Conservation (phyloP, 345 rosid genomes). For the Eucalyptus erythrocorys region DNA sequence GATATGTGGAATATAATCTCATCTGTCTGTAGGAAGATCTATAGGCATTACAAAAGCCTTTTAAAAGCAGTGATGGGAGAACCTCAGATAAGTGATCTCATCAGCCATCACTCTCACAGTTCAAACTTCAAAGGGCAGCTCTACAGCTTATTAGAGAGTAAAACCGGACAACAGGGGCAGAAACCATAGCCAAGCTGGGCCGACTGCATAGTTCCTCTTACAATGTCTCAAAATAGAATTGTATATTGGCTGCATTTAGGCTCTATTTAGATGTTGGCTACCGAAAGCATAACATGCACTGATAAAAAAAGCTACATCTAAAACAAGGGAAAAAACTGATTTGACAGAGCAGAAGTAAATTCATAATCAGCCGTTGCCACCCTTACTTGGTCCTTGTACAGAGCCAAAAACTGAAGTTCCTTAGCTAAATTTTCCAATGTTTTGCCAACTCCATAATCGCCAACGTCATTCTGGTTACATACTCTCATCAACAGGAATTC, state of each 20-base stretch:
- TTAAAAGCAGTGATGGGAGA: neutral
- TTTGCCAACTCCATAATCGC: neutral
- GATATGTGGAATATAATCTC: neutral
- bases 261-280: neutral
- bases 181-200: neutral
- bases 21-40: neutral
- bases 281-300: neutral
- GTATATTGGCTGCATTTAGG: neutral
- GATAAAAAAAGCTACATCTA: neutral
- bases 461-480: neutral
- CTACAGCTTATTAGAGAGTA: neutral
- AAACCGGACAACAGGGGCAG: neutral
- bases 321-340: neutral
- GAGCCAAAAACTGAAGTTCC: neutral
- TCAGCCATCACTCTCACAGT: neutral
- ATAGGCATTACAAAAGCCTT: neutral
- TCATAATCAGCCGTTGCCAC: neutral
- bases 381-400: neutral
- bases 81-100: neutral
- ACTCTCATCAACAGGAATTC: neutral
- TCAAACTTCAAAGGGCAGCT: neutral
- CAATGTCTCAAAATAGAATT: neutral
- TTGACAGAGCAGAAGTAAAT: neutral
- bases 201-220: neutral
- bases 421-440: neutral